Conservation (phyloP, 2,329 filamentous ascomycete species). For the Paramyrothecium roridum region DNA sequence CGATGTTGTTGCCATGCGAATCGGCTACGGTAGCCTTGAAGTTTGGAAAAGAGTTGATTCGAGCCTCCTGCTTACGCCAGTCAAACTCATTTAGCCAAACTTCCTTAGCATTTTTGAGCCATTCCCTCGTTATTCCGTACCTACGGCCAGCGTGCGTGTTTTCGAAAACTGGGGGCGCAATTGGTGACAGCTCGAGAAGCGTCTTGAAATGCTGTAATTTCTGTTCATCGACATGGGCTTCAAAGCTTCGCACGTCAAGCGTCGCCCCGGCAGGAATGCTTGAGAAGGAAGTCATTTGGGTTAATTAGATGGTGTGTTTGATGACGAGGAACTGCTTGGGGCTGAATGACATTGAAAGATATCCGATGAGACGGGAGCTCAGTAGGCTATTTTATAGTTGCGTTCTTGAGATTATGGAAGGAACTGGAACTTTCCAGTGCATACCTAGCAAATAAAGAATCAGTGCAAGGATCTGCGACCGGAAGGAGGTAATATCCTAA, state of each 20-base stretch:
- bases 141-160: constrained; percentile 36
- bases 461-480: too few species aligned
- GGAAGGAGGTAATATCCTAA: too few species aligned
- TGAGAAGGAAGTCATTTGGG: neutral
- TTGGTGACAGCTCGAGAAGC: constrained; percentile 42
- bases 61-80: constrained; percentile 35
- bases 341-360: too few species aligned
- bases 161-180: constrained; percentile 46
- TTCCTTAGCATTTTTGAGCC: constrained; percentile 37
- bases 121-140: constrained; percentile 42
- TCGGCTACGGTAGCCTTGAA: constrained; percentile 38
- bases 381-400: too few species aligned
- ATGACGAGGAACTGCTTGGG: too few species aligned
- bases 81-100: constrained; percentile 41
- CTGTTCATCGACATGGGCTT: neutral
- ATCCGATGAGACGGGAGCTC: too few species aligned
- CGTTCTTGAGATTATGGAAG: too few species aligned
- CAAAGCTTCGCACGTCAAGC: neutral
- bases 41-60: constrained; percentile 47
- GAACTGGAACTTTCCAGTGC: too few species aligned
- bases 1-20: constrained; percentile 12
- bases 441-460: too few species aligned
- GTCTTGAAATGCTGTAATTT: constrained; percentile 35
- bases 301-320: too few species aligned
- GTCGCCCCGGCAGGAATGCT: neutral